These are phyloP conservation scores for Filobasidium uniguttulatum DNA, from an alignment of 1,284 basidiomycete species.

Conservation along the genomic window DNA sequence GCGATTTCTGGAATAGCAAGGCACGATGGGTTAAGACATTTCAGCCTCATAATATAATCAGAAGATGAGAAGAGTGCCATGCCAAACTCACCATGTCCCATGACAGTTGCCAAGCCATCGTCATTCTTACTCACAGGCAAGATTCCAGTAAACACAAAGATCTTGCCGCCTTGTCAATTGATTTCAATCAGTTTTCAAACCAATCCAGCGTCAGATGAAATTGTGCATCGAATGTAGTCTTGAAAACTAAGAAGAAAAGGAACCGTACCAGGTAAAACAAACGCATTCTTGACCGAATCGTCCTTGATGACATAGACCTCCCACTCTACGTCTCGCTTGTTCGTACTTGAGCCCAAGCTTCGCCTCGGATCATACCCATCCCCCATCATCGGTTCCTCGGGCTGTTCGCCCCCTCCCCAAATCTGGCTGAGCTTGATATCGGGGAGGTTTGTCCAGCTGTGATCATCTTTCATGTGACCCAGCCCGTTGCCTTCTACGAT, in stretches of 20 bases:
- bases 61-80: no score
- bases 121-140: slow-evolving; percentile 65
- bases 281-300: slow-evolving; percentile 59
- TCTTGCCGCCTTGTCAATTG: slow-evolving; percentile 46
- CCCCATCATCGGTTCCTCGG: slow-evolving; percentile 15
- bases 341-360: slow-evolving; percentile 20
- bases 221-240: no score
- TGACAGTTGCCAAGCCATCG: slow-evolving; percentile 68
- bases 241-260: not conserved
- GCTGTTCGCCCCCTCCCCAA: slow-evolving; percentile 18
- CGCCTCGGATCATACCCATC: slow-evolving; percentile 3
- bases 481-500: slow-evolving; percentile 61
- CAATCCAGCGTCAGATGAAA: not conserved
- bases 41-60: not conserved
- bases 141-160: slow-evolving; percentile 83
- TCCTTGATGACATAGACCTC: slow-evolving; percentile 68
- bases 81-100: slow-evolving; percentile 58
- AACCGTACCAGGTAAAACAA: slow-evolving; percentile 53
- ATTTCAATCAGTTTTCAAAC: not conserved
- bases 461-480: slow-evolving; percentile 44
- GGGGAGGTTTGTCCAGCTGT: slow-evolving; percentile 16
- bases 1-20: slow-evolving; percentile 57
- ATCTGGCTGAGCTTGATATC: slow-evolving; percentile 21
- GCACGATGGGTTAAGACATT: no score
- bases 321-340: slow-evolving; percentile 38